Evolutionary conservation across 2,329 filamentous ascomycete genomes (phyloP).

Genomic region (Epichloe brachyelytri): DNA sequence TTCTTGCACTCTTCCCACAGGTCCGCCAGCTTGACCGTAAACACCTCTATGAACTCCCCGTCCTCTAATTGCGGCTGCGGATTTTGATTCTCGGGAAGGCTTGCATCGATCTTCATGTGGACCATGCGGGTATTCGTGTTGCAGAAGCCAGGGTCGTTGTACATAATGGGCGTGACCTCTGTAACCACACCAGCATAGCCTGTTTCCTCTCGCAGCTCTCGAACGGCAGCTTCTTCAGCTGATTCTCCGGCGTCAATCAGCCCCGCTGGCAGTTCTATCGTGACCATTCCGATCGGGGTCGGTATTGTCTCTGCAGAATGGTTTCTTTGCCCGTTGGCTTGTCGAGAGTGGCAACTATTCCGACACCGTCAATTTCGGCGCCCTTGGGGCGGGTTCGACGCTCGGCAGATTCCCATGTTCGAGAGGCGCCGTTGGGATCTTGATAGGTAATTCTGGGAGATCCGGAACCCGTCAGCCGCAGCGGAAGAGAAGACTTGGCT

Average conservation of each 20-base stretch:
- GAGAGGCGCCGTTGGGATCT: conserved; percentile 44
- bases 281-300: conserved; percentile 47
- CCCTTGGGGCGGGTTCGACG: conserved; percentile 51
- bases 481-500: background rate
- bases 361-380: conserved; percentile 57
- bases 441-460: conserved; percentile 43
- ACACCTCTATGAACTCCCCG: conserved; percentile 72
- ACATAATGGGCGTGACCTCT: conserved; percentile 52
- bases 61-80: conserved; percentile 61
- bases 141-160: conserved; percentile 53
- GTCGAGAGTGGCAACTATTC: conserved; percentile 57
- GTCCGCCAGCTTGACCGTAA: conserved; percentile 49
- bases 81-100: conserved; percentile 53
- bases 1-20: conserved; percentile 55
- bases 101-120: conserved; percentile 61
- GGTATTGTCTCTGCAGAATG: conserved; percentile 54
- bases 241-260: conserved; percentile 50
- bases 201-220: conserved; percentile 55
- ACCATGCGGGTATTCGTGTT: conserved; percentile 58
- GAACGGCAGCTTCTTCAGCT: conserved; percentile 45
- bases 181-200: conserved; percentile 45
- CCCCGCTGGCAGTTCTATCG: conserved; percentile 53
- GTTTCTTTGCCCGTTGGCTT: conserved; percentile 40
- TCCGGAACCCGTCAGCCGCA: background rate
- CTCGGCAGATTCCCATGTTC: conserved; percentile 62